A percentile compares a stretch with the other conserved stretches of the same genome.
phyloP scores from a whole-genome alignment of 371 early-diverging fungal species.

The Apophysomyces ossiformis region DNA sequence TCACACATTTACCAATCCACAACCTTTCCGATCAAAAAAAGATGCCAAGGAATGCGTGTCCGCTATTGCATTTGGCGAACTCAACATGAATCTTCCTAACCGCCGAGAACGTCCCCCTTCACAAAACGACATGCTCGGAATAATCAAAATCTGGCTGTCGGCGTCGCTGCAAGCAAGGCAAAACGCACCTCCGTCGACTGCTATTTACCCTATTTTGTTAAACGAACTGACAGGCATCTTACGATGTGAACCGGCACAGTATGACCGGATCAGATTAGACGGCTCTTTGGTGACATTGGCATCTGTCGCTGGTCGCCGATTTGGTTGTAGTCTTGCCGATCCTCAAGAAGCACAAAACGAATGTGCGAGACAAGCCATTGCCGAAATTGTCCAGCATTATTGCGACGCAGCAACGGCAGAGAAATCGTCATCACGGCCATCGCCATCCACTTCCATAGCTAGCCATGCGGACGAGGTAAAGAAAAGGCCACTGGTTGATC shows the following conservation, averaged over 20 bases:
- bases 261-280: conserved; percentile 1
- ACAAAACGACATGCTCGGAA: background rate
- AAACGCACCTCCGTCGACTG: background rate
- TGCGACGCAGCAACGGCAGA: background rate
- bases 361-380: background rate
- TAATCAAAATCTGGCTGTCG: conserved; percentile 4
- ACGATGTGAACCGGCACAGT: background rate
- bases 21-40: conserved; percentile 4
- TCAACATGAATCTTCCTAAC: background rate
- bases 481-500: background rate
- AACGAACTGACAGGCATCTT: background rate
- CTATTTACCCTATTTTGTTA: background rate
- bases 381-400: background rate
- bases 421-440: background rate
- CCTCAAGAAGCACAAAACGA: background rate
- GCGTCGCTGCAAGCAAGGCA: background rate
- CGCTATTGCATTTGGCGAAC: conserved; percentile 1
- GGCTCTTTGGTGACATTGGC: background rate
- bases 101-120: background rate
- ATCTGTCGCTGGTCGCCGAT: background rate
- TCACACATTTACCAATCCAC: conserved; percentile 2
- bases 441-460: background rate
- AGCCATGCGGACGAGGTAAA: no score
- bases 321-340: background rate
- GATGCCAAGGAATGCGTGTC: conserved; percentile 1